These are phyloP conservation scores for Saturnispora zaruensis DNA, from an alignment of 805 yeast species.

Conservation along the genomic window DNA sequence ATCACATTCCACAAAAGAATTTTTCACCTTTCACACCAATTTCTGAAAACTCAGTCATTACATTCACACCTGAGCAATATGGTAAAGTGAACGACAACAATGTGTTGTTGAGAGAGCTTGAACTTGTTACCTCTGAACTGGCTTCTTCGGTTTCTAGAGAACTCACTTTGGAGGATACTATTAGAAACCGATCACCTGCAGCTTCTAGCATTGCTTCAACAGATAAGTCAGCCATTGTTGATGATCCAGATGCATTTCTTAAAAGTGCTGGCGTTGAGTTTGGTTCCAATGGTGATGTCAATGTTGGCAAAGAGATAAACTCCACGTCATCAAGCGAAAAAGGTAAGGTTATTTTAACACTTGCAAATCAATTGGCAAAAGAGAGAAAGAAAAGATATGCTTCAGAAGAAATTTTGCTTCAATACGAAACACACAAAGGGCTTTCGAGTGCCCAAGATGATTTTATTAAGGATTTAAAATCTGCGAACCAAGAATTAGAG, in stretches of 20 bases:
- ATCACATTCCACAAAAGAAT: not conserved
- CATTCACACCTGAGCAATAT: constrained; percentile 50
- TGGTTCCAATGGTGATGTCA: constrained; percentile 18
- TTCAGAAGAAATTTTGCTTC: constrained; percentile 61
- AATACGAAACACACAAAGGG: constrained; percentile 41
- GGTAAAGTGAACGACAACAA: constrained; percentile 53
- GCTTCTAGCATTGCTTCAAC: not conserved
- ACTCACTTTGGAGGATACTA: constrained; percentile 39
- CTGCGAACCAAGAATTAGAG: not conserved
- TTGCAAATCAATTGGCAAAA: constrained; percentile 50
- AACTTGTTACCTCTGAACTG: constrained; percentile 60
- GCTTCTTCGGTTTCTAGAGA: constrained; percentile 69
- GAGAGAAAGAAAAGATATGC: constrained; percentile 60
- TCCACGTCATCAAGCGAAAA: constrained; percentile 24
- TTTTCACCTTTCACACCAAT: constrained; percentile 9
- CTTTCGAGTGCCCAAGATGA: constrained; percentile 34
- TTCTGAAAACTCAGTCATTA: constrained; percentile 5
- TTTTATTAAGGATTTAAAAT: constrained; percentile 39
- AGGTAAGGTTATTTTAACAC: constrained; percentile 37
- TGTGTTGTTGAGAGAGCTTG: constrained; percentile 52
- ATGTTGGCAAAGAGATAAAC: not conserved
- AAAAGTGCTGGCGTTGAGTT: constrained; percentile 3
- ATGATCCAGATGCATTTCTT: constrained; percentile 1
- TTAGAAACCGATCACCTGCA: constrained; percentile 7
- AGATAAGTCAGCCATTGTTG: not conserved